A percentile compares a stretch with the other conserved stretches of the same genome.
Evolutionary conservation across 306 rosid species (phyloP).

Genomic region (Myrica gale): DNA sequence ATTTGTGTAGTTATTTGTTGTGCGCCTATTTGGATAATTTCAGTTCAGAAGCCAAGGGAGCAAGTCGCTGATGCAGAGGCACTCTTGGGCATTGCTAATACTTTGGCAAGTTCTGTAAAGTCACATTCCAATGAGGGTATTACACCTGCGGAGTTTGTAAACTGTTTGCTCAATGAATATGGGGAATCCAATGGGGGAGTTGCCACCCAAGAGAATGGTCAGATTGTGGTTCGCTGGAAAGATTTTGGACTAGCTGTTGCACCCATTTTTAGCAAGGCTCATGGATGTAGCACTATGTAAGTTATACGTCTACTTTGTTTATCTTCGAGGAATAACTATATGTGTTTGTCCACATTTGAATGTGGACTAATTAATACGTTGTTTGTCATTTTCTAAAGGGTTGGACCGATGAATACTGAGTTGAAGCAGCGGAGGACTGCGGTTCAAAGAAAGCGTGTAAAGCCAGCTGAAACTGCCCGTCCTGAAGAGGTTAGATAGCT

Average conservation of each 20-base stretch:
- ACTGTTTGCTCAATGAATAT: constrained; percentile 49
- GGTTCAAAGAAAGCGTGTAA: constrained; percentile 33
- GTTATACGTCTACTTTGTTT: constrained; percentile 1
- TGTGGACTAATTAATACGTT: background rate
- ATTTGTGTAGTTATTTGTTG: background rate
- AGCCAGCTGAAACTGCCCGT: constrained; percentile 43
- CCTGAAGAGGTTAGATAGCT: constrained; percentile 60
- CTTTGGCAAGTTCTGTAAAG: constrained; percentile 52
- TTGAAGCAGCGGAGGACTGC: constrained; percentile 52
- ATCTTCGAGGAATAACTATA: background rate
- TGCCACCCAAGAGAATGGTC: constrained; percentile 3
- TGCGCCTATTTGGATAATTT: background rate
- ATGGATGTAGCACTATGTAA: constrained; percentile 72
- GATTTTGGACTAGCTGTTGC: constrained; percentile 50
- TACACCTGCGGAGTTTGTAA: constrained; percentile 64
- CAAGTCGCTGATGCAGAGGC: constrained; percentile 90
- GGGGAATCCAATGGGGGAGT: constrained; percentile 21
- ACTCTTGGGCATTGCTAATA: constrained; percentile 53
- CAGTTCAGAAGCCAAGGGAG: constrained; percentile 81
- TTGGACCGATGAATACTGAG: constrained; percentile 79
- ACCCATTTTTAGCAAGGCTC: constrained; percentile 47
- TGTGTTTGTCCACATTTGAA: background rate
- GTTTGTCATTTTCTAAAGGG: constrained; percentile 39
- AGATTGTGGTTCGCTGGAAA: constrained; percentile 43
- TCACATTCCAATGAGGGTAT: constrained; percentile 59